A percentile compares a stretch with the other conserved stretches of the same genome.
phyloP scores from a whole-genome alignment of 2,329 filamentous ascomycete species.

The Epichloe coenophiala region DNA sequence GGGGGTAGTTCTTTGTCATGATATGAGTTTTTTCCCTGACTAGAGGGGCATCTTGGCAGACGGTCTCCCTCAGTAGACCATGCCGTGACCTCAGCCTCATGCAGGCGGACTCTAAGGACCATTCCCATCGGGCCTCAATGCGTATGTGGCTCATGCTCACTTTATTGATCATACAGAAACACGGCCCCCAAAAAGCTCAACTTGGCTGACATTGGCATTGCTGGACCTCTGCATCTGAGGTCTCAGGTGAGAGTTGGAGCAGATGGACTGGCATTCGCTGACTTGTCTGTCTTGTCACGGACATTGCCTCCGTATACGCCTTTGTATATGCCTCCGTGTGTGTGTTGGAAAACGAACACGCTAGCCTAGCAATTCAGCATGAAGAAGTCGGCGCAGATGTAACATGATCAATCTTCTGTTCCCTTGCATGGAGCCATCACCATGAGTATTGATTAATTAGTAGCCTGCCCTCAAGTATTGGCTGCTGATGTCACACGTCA shows the following conservation, averaged over 20 bases:
- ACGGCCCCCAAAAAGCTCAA: not conserved
- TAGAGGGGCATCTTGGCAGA: not conserved
- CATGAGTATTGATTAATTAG: too few relatives aligned
- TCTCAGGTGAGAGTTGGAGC: not conserved
- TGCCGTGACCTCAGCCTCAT: not conserved
- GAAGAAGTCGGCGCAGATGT: not conserved
- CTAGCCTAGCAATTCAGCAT: not conserved
- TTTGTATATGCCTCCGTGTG: too few relatives aligned
- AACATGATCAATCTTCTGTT: too few relatives aligned
- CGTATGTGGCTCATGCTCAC: not conserved
- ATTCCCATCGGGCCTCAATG: not conserved
- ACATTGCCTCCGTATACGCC: too few relatives aligned
- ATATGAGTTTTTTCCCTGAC: too few relatives aligned
- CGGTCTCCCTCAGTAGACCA: not conserved
- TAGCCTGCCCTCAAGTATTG: not conserved
- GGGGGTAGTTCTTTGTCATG: too few relatives aligned
- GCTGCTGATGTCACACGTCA: not conserved
- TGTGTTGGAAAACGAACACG: not conserved
- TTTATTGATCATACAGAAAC: not conserved
- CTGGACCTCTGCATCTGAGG: not conserved
- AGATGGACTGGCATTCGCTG: not conserved
- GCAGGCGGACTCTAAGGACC: not conserved
- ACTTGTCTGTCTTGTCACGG: too few relatives aligned
- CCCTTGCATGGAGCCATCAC: too few relatives aligned
- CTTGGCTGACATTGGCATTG: not conserved